Conservation (phyloP, 2,329 filamentous ascomycete species). For the Tricladium varicosporioides region DNA sequence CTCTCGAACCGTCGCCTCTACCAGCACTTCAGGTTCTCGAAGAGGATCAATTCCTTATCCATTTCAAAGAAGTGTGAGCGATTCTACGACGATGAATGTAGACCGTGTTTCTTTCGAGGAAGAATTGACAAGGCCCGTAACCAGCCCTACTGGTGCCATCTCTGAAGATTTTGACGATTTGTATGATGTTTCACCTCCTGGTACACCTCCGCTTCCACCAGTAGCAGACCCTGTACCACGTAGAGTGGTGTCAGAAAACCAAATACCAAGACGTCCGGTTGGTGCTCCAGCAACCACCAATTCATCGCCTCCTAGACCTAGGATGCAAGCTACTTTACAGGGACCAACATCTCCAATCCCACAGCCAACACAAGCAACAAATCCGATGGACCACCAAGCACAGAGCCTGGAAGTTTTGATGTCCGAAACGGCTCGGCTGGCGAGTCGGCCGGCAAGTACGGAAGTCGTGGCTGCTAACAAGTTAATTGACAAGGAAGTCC, state of each 20-base stretch:
- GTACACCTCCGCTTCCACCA: conserved; percentile 25
- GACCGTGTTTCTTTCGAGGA: conserved; percentile 25
- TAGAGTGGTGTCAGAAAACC: conserved; percentile 9
- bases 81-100: conserved; percentile 33
- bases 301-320: conserved; percentile 9
- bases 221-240: not conserved
- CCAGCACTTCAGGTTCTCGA: conserved; percentile 23
- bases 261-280: conserved; percentile 27
- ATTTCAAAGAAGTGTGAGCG: conserved; percentile 38
- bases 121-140: conserved; percentile 32
- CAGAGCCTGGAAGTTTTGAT: conserved; percentile 17
- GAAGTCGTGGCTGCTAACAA: conserved; percentile 1
- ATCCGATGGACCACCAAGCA: conserved; percentile 11
- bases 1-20: conserved; percentile 27
- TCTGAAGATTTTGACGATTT: conserved; percentile 30
- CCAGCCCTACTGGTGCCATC: conserved; percentile 37
- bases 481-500: conserved; percentile 19
- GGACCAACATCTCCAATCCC: conserved; percentile 27
- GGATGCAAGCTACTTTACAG: conserved; percentile 23
- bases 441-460: not conserved
- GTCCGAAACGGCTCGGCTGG: too few relatives aligned
- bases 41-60: conserved; percentile 20
- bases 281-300: conserved; percentile 13
- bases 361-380: conserved; percentile 14
- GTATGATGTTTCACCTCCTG: conserved; percentile 35